Evolutionary conservation across 495 filamentous ascomycete species (phyloP).

Genomic region (Daldinia caldariorum): DNA sequence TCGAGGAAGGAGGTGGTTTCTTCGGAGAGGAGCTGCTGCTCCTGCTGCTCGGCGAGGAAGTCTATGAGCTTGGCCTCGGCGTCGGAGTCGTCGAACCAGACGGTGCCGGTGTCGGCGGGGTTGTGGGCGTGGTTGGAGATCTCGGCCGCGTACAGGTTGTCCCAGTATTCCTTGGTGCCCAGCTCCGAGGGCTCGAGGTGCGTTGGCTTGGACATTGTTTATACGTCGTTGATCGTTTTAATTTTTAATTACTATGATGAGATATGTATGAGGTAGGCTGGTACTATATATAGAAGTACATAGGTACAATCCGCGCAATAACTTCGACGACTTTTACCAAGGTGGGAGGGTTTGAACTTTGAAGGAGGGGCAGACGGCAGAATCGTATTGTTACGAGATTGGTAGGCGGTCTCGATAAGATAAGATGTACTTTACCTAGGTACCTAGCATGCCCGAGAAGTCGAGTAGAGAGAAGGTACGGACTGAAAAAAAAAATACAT

Average conservation of each 20-base stretch:
- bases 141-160: slow-evolving; percentile 69
- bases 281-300: too few species aligned
- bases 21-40: background rate
- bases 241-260: too few species aligned
- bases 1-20: slow-evolving; percentile 64
- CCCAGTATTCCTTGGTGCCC: slow-evolving; percentile 81
- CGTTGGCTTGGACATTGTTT: slow-evolving; percentile 45
- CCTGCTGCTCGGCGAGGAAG: slow-evolving; percentile 58
- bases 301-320: background rate
- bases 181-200: slow-evolving; percentile 71
- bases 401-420: slow-evolving; percentile 23
- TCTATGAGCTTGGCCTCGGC: slow-evolving; percentile 69
- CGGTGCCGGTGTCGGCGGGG: slow-evolving; percentile 71
- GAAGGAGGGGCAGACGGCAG: slow-evolving; percentile 28
- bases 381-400: background rate
- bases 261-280: too few species aligned
- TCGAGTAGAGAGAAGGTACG: too few species aligned
- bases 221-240: too few species aligned
- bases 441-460: background rate
- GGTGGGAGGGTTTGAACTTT: slow-evolving; percentile 6
- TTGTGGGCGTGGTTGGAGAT: slow-evolving; percentile 68
- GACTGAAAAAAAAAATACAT: background rate
- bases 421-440: background rate
- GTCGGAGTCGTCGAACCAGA: slow-evolving; percentile 80
- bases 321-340: slow-evolving; percentile 9